Base-by-base conservation (phyloP, 495 filamentous ascomycete genomes). In the Elasticomyces elasticus region DNA sequence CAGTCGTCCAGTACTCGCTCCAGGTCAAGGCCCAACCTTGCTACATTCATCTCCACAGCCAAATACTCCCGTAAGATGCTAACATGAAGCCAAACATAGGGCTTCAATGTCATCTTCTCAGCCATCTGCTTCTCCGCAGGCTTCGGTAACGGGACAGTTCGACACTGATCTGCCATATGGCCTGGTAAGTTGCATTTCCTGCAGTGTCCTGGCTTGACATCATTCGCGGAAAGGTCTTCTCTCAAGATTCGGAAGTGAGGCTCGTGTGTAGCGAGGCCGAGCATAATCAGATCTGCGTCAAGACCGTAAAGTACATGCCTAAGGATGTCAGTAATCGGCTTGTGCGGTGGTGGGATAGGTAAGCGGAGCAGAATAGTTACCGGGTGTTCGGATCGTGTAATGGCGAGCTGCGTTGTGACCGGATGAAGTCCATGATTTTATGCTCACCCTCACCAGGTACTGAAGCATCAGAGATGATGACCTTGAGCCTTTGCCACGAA, bases 1-100 rank as follows among this genome's bases (percentile, higher is more conserved):
- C 94, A 97, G 69, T 99, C 92, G 72, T 99, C 92, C 51, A 99
- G 75, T 17, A 92, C 92, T 60, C 92, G 79, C 66, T 99, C 92
- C 26, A 96, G 74, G 67, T 99, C 88, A 64, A 87, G 87, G 60
- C 80, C 81, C 57, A 89, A 88, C 42, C 78, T 75, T 40, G 87
- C 85, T 27, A 95, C 81, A 61, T 85, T 75, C 52, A 99, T 79
- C 68, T 99, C 92, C 49, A 82, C 83, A 56, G 82, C 88, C 51
- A 99, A 78, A 66, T 99, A 99, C 69, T 99, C 92, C 62, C 92
- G 78, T 40, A 99, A 74, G 49, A 95, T 75, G 25, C 83, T 83
- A 52, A 99, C 91, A 69, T 97, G 87, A n/a, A 99, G 83, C 92
- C 94, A 99, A 59, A 99, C 95, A 68, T 95, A 97, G 10, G 92